Evolutionary conservation across 768 basidiomycete genomes (phyloP), one percentile per base, ranked within the genome.

Genomic region (Suillus discolor): DNA sequence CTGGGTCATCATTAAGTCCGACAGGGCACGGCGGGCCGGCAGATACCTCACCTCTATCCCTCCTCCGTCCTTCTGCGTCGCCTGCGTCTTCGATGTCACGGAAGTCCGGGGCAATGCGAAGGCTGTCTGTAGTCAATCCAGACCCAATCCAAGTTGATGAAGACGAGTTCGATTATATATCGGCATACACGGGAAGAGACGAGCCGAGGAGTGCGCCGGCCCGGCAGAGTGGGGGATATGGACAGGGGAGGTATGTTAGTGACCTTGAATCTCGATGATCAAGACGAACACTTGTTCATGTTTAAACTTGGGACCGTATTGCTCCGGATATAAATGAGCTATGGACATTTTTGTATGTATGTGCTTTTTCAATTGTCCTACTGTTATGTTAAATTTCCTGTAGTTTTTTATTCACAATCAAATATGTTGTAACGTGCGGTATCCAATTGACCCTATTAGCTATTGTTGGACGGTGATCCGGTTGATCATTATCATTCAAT

Each of bases 111-210:
- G 39, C 65, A 68, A 36, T 67, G 51, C 69, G 74, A n/a, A 63
- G 62, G 60, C 25, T 77, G 66, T 76, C 73, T 11, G 69, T 76
- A 11, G 62, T 70, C 53, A 76, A 77, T 34, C 74, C 76, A 20
- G 76, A 77, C 57, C 71, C 70, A 15, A 69, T 57, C 16, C 47
- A 38, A 25, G 64, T 63, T 36, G 73, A 76, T 28, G 81, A 78
- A 0, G 81, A 79, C 0, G 84, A 86, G 7, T 87, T 84, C 69
- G 88, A 89, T 71, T 87, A 89, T 66, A 80, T 87, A 57, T 80
- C 81, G 55, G 87, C 85, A 34, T 89, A 91, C 75, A 67, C 74
- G 3, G 65, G 77, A 73, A 70, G 62, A 23, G 72, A 62, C 18
- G 67, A 65, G 9, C 45, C 72, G 38, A 36, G 18, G 7, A 39